A percentile compares a stretch with the other conserved stretches of the same genome.
Evolutionary conservation across 345 rosid genomes (phyloP).

Genomic region (Adansonia digitata): DNA sequence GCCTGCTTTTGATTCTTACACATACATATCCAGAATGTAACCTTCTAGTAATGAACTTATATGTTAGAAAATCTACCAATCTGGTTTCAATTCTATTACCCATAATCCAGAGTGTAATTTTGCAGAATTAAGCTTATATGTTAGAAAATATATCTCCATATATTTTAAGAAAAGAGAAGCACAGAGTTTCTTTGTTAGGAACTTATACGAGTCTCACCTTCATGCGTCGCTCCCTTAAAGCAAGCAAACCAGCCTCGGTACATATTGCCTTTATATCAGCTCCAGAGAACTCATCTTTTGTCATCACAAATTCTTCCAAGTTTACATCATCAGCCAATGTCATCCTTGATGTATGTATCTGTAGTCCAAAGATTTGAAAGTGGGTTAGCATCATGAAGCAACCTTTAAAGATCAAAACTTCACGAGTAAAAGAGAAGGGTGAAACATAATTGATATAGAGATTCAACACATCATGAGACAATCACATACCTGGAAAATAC

Average conservation of each 20-base stretch:
- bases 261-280: conserved; percentile 98
- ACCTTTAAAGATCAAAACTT: neutral
- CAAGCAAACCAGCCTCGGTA: conserved; percentile 96
- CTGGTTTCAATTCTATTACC: neutral
- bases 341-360: conserved; percentile 98
- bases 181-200: neutral
- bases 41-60: neutral
- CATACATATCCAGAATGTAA: neutral
- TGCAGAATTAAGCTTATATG: neutral
- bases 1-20: neutral
- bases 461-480: neutral
- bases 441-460: neutral
- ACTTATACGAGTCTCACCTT: conserved; percentile 42
- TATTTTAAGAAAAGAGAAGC: neutral
- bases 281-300: conserved; percentile 96
- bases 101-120: neutral
- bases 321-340: conserved; percentile 95
- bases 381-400: neutral
- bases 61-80: neutral
- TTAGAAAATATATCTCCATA: neutral
- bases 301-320: conserved; percentile 97
- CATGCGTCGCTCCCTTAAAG: conserved; percentile 94
- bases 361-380: conserved; percentile 5
- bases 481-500: no score
- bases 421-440: neutral